phyloP scores from a whole-genome alignment of 2,329 filamentous ascomycete genomes.

The Metarhizium rileyi region DNA sequence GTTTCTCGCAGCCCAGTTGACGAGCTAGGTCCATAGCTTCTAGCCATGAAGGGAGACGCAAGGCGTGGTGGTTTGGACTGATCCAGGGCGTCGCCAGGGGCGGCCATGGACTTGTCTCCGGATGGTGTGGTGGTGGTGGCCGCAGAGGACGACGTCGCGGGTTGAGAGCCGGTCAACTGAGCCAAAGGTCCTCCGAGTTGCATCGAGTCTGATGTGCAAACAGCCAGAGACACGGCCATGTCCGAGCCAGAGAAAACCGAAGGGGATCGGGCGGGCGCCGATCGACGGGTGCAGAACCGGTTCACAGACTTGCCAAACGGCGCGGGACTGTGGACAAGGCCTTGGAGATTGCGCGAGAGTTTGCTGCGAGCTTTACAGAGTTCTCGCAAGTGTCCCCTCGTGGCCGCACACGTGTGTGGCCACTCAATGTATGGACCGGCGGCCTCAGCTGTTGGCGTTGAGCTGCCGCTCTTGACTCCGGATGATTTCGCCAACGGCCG shows the following conservation, averaged over 20 bases:
- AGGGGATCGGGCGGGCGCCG: constrained; percentile 33
- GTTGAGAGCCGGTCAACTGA: constrained; percentile 40
- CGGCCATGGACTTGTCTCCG: neutral
- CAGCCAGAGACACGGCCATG: constrained; percentile 51
- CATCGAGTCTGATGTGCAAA: constrained; percentile 57
- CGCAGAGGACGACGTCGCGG: constrained; percentile 11
- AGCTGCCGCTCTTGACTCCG: constrained; percentile 40
- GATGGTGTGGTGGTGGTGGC: neutral
- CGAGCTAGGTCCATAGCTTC: constrained; percentile 53
- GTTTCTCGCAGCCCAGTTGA: constrained; percentile 37
- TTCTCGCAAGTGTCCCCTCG: constrained; percentile 51
- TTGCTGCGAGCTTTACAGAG: constrained; percentile 48
- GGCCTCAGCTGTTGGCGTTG: constrained; percentile 42
- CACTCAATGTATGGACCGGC: constrained; percentile 45
- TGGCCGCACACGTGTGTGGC: constrained; percentile 55
- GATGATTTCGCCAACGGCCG: constrained; percentile 27
- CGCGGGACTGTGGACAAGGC: constrained; percentile 43
- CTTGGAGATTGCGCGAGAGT: constrained; percentile 33
- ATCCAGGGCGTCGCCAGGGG: constrained; percentile 12
- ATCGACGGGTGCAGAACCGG: constrained; percentile 39
- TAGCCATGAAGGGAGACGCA: constrained; percentile 46
- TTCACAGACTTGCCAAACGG: constrained; percentile 43
- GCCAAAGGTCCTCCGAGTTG: constrained; percentile 52
- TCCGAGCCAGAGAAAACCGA: constrained; percentile 50
- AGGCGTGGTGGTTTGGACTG: constrained; percentile 26